Conservation (phyloP, 345 rosid genomes). For the Ricinus communis region DNA sequence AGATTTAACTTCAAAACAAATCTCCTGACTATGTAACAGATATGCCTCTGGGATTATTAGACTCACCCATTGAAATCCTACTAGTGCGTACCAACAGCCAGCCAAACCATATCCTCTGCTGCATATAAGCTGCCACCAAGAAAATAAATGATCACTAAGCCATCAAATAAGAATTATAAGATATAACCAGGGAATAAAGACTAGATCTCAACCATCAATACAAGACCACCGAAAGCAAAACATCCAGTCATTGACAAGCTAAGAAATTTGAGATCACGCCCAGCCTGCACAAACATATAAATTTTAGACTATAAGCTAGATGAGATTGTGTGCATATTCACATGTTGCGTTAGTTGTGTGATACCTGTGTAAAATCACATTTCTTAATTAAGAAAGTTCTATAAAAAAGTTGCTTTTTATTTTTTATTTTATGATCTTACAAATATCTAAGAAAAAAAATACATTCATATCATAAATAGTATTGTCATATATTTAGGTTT, state of each 20-base stretch:
- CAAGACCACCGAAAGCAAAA: constrained; percentile 50
- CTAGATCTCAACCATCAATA: constrained; percentile 48
- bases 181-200: not conserved
- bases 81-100: constrained; percentile 34
- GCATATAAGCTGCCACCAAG: constrained; percentile 16
- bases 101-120: constrained; percentile 28
- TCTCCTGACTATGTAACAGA: not conserved
- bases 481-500: not conserved
- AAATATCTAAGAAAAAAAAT: not conserved
- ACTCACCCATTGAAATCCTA: constrained; percentile 32
- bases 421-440: not conserved
- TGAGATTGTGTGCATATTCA: not conserved
- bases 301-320: constrained; percentile 12
- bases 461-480: not conserved
- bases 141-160: not conserved
- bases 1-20: not conserved
- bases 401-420: not conserved
- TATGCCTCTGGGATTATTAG: not conserved
- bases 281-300: constrained; percentile 54
- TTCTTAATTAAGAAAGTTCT: not conserved
- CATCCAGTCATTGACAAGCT: constrained; percentile 74
- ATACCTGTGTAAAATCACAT: not conserved
- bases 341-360: not conserved
- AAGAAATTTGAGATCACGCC: constrained; percentile 72
- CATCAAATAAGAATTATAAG: not conserved